Evolutionary conservation across 106 monocot species (phyloP).

Genomic region (Hemerocallis citrina): DNA sequence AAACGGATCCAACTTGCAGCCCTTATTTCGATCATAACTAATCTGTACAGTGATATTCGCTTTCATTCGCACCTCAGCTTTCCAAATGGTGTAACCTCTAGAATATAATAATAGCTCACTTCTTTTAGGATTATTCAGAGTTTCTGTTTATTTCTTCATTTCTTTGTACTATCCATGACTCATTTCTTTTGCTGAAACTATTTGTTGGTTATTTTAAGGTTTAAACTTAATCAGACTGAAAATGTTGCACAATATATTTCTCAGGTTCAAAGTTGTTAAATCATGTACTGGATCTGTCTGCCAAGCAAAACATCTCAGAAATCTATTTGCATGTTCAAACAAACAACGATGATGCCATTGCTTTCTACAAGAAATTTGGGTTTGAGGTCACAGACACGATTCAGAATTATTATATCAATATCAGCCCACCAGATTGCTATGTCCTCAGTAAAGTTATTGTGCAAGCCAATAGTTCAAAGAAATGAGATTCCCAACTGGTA

Average conservation of each 20-base stretch:
- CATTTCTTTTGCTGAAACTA: too few relatives aligned
- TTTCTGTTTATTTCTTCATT: too few relatives aligned
- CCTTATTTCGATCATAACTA: too few relatives aligned
- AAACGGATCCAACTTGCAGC: too few relatives aligned
- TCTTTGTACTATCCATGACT: too few relatives aligned
- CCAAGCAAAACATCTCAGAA: slow-evolving; percentile 74
- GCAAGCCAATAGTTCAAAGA: slow-evolving; percentile 44
- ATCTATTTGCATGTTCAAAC: slow-evolving; percentile 96
- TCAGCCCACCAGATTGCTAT: slow-evolving; percentile 92
- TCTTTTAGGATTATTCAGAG: too few relatives aligned
- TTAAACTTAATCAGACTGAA: background rate
- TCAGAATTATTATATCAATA: slow-evolving; percentile 81
- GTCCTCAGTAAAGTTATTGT: slow-evolving; percentile 56
- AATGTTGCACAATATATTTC: background rate
- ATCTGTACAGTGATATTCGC: too few relatives aligned
- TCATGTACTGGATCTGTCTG: slow-evolving; percentile 65
- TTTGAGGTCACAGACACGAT: slow-evolving; percentile 90
- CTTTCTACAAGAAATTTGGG: slow-evolving; percentile 92
- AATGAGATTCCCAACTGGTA: slow-evolving; percentile 24
- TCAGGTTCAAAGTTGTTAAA: slow-evolving; percentile 78
- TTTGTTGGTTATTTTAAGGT: background rate
- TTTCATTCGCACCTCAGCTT: too few relatives aligned
- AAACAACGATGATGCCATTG: slow-evolving; percentile 86
- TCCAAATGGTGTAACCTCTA: too few relatives aligned
- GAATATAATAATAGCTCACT: too few relatives aligned